Conservation (phyloP, 176 grass and related monocot genomes). For the Oryza glaberrima region DNA sequence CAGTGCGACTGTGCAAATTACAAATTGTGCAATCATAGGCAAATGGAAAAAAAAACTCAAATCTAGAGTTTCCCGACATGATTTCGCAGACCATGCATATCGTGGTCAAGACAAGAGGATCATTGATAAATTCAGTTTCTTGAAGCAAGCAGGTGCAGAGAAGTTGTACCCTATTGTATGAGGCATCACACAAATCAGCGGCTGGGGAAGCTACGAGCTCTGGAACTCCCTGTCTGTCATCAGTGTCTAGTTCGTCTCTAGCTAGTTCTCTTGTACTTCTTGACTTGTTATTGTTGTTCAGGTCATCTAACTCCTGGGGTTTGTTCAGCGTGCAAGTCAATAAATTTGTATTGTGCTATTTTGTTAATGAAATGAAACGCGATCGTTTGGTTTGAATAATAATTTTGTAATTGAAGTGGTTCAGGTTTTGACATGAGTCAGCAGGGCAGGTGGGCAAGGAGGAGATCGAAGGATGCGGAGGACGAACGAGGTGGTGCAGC, state of each 20-base stretch:
- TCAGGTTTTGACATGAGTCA: too few relatives aligned
- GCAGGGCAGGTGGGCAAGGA: too few relatives aligned
- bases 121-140: not conserved
- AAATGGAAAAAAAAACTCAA: not conserved
- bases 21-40: too few relatives aligned
- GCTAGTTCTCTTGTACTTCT: not conserved
- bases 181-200: not conserved
- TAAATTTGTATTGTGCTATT: not conserved
- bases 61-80: not conserved
- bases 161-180: not conserved
- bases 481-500: too few relatives aligned
- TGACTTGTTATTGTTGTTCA: not conserved
- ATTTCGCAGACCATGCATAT: not conserved
- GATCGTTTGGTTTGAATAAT: not conserved
- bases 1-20: not conserved
- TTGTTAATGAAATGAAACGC: not conserved
- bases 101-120: not conserved
- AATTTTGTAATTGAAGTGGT: not conserved
- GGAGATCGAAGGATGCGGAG: too few relatives aligned
- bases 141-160: not conserved
- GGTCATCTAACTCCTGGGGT: not conserved
- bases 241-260: not conserved
- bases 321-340: not conserved
- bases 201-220: not conserved
- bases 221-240: not conserved